Conservation (phyloP, 2,329 filamentous ascomycete genomes). For the Xylaria sp. region DNA sequence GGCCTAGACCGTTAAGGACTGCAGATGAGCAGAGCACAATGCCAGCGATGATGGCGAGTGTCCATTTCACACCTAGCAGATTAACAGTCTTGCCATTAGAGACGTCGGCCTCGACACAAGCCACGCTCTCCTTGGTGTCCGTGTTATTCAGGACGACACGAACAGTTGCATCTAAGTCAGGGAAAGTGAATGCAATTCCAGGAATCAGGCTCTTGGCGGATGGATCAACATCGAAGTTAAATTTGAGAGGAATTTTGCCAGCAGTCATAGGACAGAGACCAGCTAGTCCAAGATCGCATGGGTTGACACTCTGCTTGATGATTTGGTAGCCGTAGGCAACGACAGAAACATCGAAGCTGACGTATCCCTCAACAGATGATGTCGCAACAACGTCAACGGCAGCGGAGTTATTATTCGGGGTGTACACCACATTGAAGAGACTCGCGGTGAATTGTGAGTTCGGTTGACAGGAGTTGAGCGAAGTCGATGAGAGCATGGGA, state of each 20-base stretch:
- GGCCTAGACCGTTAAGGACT: slow-evolving; percentile 82
- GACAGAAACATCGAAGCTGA: slow-evolving; percentile 79
- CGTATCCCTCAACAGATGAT: slow-evolving; percentile 83
- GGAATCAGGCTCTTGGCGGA: slow-evolving; percentile 71
- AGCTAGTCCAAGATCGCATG: slow-evolving; percentile 74
- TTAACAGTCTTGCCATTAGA: slow-evolving; percentile 88
- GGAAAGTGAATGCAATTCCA: slow-evolving; percentile 81
- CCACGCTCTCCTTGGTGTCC: slow-evolving; percentile 66
- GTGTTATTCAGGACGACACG: slow-evolving; percentile 77
- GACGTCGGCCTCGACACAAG: slow-evolving; percentile 82
- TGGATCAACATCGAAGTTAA: slow-evolving; percentile 68
- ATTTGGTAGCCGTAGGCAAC: slow-evolving; percentile 85
- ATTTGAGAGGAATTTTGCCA: slow-evolving; percentile 80
- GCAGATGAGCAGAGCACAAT: slow-evolving; percentile 81
- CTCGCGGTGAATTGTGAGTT: slow-evolving; percentile 88
- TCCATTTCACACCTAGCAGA: slow-evolving; percentile 82
- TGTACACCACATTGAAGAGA: slow-evolving; percentile 86
- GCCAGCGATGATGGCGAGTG: slow-evolving; percentile 79
- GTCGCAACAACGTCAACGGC: slow-evolving; percentile 81
- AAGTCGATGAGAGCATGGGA: slow-evolving; percentile 80
- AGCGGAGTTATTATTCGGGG: slow-evolving; percentile 77
- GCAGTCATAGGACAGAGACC: slow-evolving; percentile 93
- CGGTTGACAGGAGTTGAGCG: slow-evolving; percentile 84
- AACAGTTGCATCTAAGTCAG: slow-evolving; percentile 83
- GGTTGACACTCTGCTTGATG: slow-evolving; percentile 74